Evolutionary conservation across 352 stramenopile species (phyloP).

Genomic region (Pythium rhizo-oryzae): DNA sequence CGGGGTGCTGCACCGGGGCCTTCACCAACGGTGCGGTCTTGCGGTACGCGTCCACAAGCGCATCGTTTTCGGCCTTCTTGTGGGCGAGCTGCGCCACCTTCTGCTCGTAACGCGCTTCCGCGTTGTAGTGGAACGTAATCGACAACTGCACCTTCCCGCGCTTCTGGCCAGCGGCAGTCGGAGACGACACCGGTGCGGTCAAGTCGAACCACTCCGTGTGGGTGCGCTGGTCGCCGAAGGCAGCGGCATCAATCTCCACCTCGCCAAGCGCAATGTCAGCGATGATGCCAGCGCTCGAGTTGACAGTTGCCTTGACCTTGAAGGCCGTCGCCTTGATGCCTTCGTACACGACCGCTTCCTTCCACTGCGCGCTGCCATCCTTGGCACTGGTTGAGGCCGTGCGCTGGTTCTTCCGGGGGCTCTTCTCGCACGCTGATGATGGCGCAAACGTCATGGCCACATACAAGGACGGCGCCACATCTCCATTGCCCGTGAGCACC

Average conservation of each 20-base stretch:
- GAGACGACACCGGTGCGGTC: conserved; percentile 38
- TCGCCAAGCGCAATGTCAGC: conserved; percentile 74
- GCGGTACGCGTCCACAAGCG: conserved; percentile 63
- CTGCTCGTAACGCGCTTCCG: conserved; percentile 42
- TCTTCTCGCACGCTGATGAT: conserved; percentile 65
- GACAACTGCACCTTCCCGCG: conserved; percentile 55
- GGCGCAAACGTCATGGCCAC: conserved; percentile 67
- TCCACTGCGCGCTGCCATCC: conserved; percentile 42
- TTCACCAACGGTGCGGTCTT: conserved; percentile 61
- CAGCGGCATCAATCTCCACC: conserved; percentile 49
- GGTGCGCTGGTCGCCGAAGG: conserved; percentile 60
- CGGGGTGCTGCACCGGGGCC: conserved; percentile 53
- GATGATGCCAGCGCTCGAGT: conserved; percentile 56
- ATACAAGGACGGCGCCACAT: conserved; percentile 40
- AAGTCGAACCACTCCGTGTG: conserved; percentile 64
- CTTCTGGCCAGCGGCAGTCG: conserved; percentile 16
- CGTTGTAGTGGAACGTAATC: conserved; percentile 66
- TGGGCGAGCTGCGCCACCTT: conserved; percentile 40
- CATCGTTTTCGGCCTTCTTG: conserved; percentile 70
- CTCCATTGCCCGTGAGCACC: conserved; percentile 26
- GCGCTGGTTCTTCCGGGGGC: conserved; percentile 68
- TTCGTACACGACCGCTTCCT: conserved; percentile 57
- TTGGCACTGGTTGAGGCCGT: conserved; percentile 32
- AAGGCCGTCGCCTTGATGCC: conserved; percentile 72
- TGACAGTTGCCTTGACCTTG: conserved; percentile 65